A percentile compares a stretch with the other conserved stretches of the same genome.
These are phyloP conservation scores for Spathaspora gorwiae DNA, from an alignment of 805 yeast species.

Conservation along the genomic window DNA sequence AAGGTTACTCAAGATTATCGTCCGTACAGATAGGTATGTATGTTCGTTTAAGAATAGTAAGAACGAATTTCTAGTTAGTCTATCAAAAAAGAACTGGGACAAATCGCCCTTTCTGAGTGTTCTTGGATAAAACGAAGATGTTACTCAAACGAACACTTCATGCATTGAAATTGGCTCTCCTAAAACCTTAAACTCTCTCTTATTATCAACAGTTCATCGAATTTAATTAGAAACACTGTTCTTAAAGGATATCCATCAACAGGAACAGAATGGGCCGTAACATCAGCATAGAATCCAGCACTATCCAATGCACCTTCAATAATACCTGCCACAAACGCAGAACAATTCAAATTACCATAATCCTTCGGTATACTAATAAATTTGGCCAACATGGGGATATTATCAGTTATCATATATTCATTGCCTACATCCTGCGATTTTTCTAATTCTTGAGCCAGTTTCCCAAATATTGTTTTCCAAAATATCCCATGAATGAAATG, in stretches of 20 bases:
- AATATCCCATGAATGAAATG: constrained; percentile 69
- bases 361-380: constrained; percentile 78
- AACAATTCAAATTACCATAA: constrained; percentile 70
- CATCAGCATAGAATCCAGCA: constrained; percentile 66
- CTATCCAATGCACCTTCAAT: constrained; percentile 78
- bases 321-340: constrained; percentile 81
- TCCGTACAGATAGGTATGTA: too few relatives aligned
- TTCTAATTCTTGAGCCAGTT: constrained; percentile 69
- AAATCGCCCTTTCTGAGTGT: too few relatives aligned
- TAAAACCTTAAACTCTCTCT: constrained; percentile 44
- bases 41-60: too few relatives aligned
- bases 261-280: constrained; percentile 79
- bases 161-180: not conserved
- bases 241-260: constrained; percentile 52
- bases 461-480: constrained; percentile 73
- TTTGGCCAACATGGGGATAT: constrained; percentile 64
- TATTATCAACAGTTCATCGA: constrained; percentile 52
- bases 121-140: too few relatives aligned
- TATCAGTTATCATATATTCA: constrained; percentile 75
- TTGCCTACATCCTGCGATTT: constrained; percentile 66
- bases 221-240: constrained; percentile 73
- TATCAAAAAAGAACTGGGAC: too few relatives aligned
- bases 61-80: too few relatives aligned
- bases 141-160: too few relatives aligned
- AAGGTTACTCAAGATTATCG: too few relatives aligned